Evolutionary conservation across 106 monocot species (phyloP), one percentile per base, ranked within the genome.

Genomic region (Dioscorea alata): DNA sequence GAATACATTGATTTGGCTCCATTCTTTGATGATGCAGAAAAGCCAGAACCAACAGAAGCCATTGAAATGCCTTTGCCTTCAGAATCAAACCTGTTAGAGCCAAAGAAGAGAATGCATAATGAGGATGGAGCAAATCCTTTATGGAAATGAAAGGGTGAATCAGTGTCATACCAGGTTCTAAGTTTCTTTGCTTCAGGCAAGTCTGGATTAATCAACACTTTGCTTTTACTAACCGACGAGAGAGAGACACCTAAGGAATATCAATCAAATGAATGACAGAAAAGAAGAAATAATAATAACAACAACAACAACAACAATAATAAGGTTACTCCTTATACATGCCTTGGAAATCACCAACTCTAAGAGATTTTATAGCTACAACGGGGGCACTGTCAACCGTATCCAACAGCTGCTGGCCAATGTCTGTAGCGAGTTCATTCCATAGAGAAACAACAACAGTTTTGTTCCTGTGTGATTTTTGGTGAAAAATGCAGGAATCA

Each of bases 341-440:
- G 89, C 96, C 96, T 92, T 89, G 92, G 49, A 97, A 97, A 54
- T 97, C 90, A 66, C 85, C 92, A 54, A 93, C 93, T 90, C 87
- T 99, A 1, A 99, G 90, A 60, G 75, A 67, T 71, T 85, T 99
- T 31, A 93, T 90, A 21, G 99, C 93, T 20, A 99, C 82, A 34
- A 90, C 49, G 59, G 99, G 97, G 13, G 78, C 10, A 42, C 60
- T 75, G 1, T 90, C 87, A 69, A 78, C 82, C 71, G 83, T 83
- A 24, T 99, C 97, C 64, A 92, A 77, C 65, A 99, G 79, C 57
- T 92, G 82, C 57, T 99, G 82, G 16, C 99, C 99, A 33, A 78
- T 60, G n/a, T 70, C 68, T 42, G 93, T 90, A 10, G 99, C 99
- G 71, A 83, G 87, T 81, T 88, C 95, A 74, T 91, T 91, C 91